These are phyloP conservation scores for Lodderomyces pseudojiufengensis DNA, from an alignment of 1,139 yeast genomes.

Conservation along the genomic window DNA sequence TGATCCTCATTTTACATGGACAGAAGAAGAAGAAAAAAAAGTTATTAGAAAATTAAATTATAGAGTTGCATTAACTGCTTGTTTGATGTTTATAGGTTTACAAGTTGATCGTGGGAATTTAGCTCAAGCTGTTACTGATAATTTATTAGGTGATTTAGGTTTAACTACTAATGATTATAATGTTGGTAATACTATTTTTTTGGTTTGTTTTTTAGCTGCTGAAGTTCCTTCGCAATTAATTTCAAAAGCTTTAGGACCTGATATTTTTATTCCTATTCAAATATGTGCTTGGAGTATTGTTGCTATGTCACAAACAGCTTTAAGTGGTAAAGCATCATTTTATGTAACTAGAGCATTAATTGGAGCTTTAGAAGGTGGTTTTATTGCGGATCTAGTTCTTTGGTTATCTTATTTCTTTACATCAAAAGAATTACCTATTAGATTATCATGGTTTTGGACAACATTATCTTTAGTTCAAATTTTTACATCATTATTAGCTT, in stretches of 20 bases:
- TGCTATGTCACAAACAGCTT: constrained; percentile 26
- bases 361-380: constrained; percentile 31
- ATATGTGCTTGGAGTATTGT: constrained; percentile 31
- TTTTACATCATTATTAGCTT: constrained; percentile 34
- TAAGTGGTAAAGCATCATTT: constrained; percentile 23
- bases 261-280: constrained; percentile 31
- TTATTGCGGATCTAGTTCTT: constrained; percentile 28
- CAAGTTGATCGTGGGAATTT: constrained; percentile 33
- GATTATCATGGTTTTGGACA: constrained; percentile 22
- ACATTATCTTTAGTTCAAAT: constrained; percentile 23
- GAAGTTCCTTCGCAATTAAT: constrained; percentile 34
- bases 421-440: constrained; percentile 24
- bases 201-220: constrained; percentile 26
- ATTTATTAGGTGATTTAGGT: constrained; percentile 25
- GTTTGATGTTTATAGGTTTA: constrained; percentile 29
- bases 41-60: constrained; percentile 23
- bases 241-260: constrained; percentile 32
- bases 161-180: constrained; percentile 31
- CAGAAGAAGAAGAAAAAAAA: constrained; percentile 29
- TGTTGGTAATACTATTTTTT: constrained; percentile 28
- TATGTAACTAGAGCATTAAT: constrained; percentile 25
- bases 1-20: constrained; percentile 37
- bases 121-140: constrained; percentile 31
- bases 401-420: constrained; percentile 29
- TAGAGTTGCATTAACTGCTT: constrained; percentile 27